These are phyloP conservation scores for Themeda triandra DNA, from an alignment of 176 grass and related monocot species.

Conservation along the genomic window DNA sequence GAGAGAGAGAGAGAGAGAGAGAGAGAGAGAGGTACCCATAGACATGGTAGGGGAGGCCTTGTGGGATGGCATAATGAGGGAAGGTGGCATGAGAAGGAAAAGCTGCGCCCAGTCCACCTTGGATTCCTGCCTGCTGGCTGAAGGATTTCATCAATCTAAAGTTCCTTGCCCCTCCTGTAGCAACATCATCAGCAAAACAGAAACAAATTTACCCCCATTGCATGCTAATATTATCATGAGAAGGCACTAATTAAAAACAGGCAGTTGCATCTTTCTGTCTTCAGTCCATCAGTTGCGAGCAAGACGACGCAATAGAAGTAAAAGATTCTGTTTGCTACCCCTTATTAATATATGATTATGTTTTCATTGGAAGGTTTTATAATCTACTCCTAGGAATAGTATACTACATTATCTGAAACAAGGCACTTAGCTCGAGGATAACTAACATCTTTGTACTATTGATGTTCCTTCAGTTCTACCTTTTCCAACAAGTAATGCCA, in stretches of 20 bases:
- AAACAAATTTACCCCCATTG: conserved; percentile 15
- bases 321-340: conserved; percentile 41
- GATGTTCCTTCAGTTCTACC: conserved; percentile 6
- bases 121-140: conserved; percentile 63
- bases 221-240: conserved; percentile 23
- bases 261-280: conserved; percentile 12
- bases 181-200: conserved; percentile 1
- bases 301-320: conserved; percentile 54
- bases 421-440: conserved; percentile 38
- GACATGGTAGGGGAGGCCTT: conserved; percentile 91
- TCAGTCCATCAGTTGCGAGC: conserved; percentile 25
- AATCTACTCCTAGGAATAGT: background rate
- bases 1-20: background rate
- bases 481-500: conserved; percentile 30
- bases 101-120: conserved; percentile 72
- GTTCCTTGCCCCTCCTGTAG: conserved; percentile 73
- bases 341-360: conserved; percentile 30
- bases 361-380: conserved; percentile 20
- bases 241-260: conserved; percentile 11
- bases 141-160: conserved; percentile 89
- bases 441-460: conserved; percentile 40
- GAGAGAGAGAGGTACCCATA: conserved; percentile 49
- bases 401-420: conserved; percentile 20
- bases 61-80: conserved; percentile 95
- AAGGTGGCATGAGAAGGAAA: conserved; percentile 82